These are phyloP conservation scores for Verticillium isaacii DNA, from an alignment of 2,329 filamentous ascomycete genomes.

Conservation along the genomic window DNA sequence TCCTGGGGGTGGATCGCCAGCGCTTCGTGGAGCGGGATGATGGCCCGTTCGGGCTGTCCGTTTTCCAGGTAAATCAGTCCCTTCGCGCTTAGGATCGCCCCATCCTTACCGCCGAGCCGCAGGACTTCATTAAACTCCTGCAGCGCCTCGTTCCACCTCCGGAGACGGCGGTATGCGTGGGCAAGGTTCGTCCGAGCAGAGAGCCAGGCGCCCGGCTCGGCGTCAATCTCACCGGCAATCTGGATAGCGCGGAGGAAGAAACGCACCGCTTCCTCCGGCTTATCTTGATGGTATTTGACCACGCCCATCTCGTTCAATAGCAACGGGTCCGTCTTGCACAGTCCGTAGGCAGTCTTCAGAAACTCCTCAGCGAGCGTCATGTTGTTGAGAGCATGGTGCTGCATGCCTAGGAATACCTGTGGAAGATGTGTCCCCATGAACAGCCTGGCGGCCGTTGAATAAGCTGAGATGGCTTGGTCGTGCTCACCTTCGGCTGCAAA, in stretches of 20 bases:
- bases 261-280: constrained; percentile 67
- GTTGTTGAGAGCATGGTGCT: constrained; percentile 94
- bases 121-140: constrained; percentile 83
- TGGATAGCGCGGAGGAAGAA: constrained; percentile 75
- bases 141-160: constrained; percentile 66
- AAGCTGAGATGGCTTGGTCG: constrained; percentile 96
- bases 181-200: constrained; percentile 83
- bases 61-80: constrained; percentile 80
- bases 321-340: constrained; percentile 81
- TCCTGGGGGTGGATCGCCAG: constrained; percentile 76
- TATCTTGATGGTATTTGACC: constrained; percentile 89
- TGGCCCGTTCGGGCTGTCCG: constrained; percentile 69
- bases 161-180: constrained; percentile 74
- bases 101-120: constrained; percentile 73
- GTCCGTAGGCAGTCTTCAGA: constrained; percentile 77
- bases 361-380: constrained; percentile 93
- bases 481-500: constrained; percentile 97
- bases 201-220: constrained; percentile 77
- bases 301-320: constrained; percentile 94
- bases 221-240: constrained; percentile 75
- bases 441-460: constrained; percentile 87
- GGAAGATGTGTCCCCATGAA: constrained; percentile 97
- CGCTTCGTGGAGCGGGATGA: constrained; percentile 78
- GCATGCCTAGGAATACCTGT: constrained; percentile 96
- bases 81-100: constrained; percentile 74